Evolutionary conservation across 192 early-diverging fungal species (phyloP).

Genomic region (Geosiphon pyriformis): DNA sequence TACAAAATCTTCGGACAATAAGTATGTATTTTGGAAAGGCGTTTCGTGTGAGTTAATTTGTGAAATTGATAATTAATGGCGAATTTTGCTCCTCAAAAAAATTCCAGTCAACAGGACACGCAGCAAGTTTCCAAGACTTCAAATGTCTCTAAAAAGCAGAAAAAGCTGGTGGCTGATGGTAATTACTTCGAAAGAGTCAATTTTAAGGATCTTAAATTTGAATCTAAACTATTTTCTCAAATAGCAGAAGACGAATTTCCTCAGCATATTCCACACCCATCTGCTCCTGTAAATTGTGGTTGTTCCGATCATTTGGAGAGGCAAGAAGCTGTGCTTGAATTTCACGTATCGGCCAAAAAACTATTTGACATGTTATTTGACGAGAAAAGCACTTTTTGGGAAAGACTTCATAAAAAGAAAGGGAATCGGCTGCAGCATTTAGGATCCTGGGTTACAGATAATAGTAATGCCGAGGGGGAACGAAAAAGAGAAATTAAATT

Average conservation of each 20-base stretch:
- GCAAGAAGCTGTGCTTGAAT: conserved; percentile 46
- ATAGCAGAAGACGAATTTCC: conserved; percentile 46
- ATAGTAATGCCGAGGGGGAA: conserved; percentile 4
- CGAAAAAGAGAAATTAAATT: conserved; percentile 48
- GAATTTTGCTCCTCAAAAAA: too few species aligned
- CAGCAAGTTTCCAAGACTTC: too few species aligned
- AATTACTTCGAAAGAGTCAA: too few species aligned
- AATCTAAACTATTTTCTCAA: background rate
- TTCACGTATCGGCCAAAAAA: conserved; percentile 52
- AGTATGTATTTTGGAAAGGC: too few species aligned
- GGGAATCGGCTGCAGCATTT: conserved; percentile 28
- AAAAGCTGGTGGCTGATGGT: too few species aligned
- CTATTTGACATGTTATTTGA: conserved; percentile 58
- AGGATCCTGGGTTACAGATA: conserved; percentile 19
- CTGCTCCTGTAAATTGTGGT: conserved; percentile 46
- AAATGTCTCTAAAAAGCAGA: too few species aligned
- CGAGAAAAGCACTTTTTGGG: conserved; percentile 40
- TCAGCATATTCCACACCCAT: conserved; percentile 38
- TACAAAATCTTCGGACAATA: too few species aligned
- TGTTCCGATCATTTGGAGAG: conserved; percentile 68
- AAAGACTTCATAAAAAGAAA: conserved; percentile 42
- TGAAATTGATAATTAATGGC: too few species aligned
- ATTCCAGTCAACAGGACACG: too few species aligned
- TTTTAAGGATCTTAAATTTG: too few species aligned
- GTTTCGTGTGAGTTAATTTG: too few species aligned